phyloP scores from a whole-genome alignment of 352 stramenopile genomes.

The Pilasporangium apinafurcum region DNA sequence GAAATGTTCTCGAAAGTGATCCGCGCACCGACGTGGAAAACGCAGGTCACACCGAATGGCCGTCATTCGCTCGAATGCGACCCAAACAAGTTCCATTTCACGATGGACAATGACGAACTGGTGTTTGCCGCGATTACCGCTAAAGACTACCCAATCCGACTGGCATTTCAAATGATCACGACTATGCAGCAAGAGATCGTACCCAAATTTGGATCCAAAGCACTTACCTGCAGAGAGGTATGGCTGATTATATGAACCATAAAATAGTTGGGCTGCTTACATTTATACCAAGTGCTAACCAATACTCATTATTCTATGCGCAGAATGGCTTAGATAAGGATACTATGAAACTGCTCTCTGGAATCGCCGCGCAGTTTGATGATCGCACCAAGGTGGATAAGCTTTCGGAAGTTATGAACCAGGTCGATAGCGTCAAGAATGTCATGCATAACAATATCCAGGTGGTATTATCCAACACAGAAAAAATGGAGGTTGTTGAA shows the following conservation, averaged over 20 bases:
- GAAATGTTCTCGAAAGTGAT: slow-evolving; percentile 84
- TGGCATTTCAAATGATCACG: slow-evolving; percentile 80
- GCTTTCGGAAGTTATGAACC: slow-evolving; percentile 75
- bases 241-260: background rate
- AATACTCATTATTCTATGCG: background rate
- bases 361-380: slow-evolving; percentile 69
- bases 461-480: slow-evolving; percentile 79
- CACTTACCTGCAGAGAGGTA: slow-evolving; percentile 73
- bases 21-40: slow-evolving; percentile 77
- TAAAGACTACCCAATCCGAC: slow-evolving; percentile 77
- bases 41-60: slow-evolving; percentile 79
- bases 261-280: background rate
- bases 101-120: slow-evolving; percentile 85
- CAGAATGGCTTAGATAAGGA: slow-evolving; percentile 76
- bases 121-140: slow-evolving; percentile 75
- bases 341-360: slow-evolving; percentile 49
- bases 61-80: slow-evolving; percentile 84
- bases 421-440: slow-evolving; percentile 75
- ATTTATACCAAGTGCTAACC: too few relatives aligned
- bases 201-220: slow-evolving; percentile 68
- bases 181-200: slow-evolving; percentile 72
- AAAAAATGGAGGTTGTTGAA: slow-evolving; percentile 87
- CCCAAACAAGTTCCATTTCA: slow-evolving; percentile 87
- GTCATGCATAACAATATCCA: slow-evolving; percentile 88
- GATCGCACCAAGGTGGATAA: slow-evolving; percentile 87